Conservation (phyloP, 1,284 basidiomycete genomes). For the Cutaneotrichosporon sp. region DNA sequence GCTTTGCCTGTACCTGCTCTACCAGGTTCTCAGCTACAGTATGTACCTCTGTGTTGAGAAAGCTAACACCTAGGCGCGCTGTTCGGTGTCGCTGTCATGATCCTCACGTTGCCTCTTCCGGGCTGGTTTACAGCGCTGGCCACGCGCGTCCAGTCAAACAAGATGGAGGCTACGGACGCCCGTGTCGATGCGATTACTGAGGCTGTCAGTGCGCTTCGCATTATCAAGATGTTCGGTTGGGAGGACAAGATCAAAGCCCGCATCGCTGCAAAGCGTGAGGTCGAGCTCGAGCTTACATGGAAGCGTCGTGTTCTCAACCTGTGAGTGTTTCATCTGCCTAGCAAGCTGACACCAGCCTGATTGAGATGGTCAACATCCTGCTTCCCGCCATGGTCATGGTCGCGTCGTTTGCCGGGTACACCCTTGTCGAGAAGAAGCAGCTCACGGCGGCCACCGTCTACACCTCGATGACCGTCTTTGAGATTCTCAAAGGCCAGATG, state of each 20-base stretch:
- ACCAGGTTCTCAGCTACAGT: constrained; percentile 46
- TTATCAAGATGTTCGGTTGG: constrained; percentile 69
- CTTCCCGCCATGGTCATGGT: constrained; percentile 65
- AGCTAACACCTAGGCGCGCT: constrained; percentile 49
- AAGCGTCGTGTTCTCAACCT: constrained; percentile 36
- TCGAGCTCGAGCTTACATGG: constrained; percentile 54
- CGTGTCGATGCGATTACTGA: constrained; percentile 56
- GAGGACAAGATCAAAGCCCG: constrained; percentile 56
- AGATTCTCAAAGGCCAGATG: constrained; percentile 41
- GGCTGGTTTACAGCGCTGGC: constrained; percentile 43
- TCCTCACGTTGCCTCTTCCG: constrained; percentile 55
- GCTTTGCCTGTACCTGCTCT: constrained; percentile 41
- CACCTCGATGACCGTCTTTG: constrained; percentile 47
- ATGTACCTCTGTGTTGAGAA: constrained; percentile 30
- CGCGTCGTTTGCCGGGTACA: constrained; percentile 61
- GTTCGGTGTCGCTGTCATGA: constrained; percentile 56
- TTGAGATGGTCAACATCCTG: constrained; percentile 52
- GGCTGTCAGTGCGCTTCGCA: constrained; percentile 46
- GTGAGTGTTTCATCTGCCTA: constrained; percentile 18
- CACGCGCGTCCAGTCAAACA: constrained; percentile 33
- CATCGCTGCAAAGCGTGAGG: constrained; percentile 55
- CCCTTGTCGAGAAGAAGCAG: constrained; percentile 50
- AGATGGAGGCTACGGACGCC: constrained; percentile 52
- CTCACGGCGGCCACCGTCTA: constrained; percentile 50
- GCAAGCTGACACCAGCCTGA: constrained; percentile 8